Evolutionary conservation across 768 basidiomycete genomes (phyloP).

Genomic region (Wakefieldia striispora): DNA sequence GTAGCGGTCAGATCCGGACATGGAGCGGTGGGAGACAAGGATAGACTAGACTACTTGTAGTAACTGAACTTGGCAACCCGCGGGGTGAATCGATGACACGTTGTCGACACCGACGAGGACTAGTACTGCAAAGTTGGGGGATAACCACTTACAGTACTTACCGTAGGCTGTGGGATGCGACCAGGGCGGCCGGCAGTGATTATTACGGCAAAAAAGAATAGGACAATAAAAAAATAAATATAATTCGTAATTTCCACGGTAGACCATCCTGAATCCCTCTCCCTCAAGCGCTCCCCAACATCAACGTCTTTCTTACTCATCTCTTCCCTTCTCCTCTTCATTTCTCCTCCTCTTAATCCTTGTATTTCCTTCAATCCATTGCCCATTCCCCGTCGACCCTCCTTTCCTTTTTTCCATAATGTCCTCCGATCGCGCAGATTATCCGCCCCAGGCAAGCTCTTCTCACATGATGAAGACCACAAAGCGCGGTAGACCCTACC

Average conservation of each 20-base stretch:
- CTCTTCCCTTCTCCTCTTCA: conserved; percentile 33
- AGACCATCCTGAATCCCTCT: conserved; percentile 14
- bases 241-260: conserved; percentile 30
- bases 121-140: neutral
- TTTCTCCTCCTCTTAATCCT: conserved; percentile 24
- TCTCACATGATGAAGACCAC: conserved; percentile 99
- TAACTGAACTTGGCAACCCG: too few relatives aligned
- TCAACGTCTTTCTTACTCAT: conserved; percentile 27
- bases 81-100: too few relatives aligned
- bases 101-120: neutral
- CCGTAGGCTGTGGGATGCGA: conserved; percentile 8
- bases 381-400: neutral
- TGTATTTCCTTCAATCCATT: conserved; percentile 23
- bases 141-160: too few relatives aligned
- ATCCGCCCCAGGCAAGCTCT: conserved; percentile 55
- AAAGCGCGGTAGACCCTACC: conserved; percentile 89
- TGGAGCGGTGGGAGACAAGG: too few relatives aligned
- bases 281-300: conserved; percentile 19
- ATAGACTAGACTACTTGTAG: too few relatives aligned
- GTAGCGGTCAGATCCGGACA: too few relatives aligned
- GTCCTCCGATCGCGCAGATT: conserved; percentile 40
- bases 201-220: conserved; percentile 17
- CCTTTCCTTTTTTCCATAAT: conserved; percentile 30
- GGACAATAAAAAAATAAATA: conserved; percentile 26
- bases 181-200: conserved; percentile 12